Evolutionary conservation across 441 rosid genomes (phyloP).

Genomic region (Populus hybrid): DNA sequence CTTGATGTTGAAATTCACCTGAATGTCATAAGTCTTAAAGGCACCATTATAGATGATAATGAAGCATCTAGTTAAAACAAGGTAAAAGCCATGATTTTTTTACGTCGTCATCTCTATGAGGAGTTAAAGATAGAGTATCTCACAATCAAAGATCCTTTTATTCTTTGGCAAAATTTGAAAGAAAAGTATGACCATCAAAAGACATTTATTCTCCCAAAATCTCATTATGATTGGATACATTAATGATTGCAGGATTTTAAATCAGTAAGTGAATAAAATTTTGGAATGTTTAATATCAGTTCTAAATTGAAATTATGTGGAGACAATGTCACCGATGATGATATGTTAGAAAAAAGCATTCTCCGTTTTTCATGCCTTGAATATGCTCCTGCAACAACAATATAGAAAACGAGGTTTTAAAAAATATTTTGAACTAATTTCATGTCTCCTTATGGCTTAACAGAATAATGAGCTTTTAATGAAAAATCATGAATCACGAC

Average conservation of each 20-base stretch:
- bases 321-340: not conserved
- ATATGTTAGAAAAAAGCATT: too few species aligned
- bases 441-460: not conserved
- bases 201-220: too few species aligned
- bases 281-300: too few species aligned
- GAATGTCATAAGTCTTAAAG: not conserved
- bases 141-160: not conserved
- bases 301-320: too few species aligned
- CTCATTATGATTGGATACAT: too few species aligned
- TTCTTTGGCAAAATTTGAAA: not conserved
- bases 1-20: not conserved
- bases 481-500: not conserved
- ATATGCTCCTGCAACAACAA: not conserved
- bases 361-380: not conserved
- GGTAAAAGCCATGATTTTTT: not conserved
- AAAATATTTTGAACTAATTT: not conserved
- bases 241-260: not conserved
- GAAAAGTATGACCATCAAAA: not conserved
- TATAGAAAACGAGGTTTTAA: not conserved
- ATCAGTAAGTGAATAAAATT: not conserved
- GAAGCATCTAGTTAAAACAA: not conserved
- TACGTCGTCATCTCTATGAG: not conserved
- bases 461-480: not conserved
- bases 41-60: not conserved
- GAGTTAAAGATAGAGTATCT: not conserved